Percentiles rank a stretch among this genome's conserved stretches.
phyloP scores from a whole-genome alignment of 2,329 filamentous ascomycete species.

The Aspergillus bombycis region DNA sequence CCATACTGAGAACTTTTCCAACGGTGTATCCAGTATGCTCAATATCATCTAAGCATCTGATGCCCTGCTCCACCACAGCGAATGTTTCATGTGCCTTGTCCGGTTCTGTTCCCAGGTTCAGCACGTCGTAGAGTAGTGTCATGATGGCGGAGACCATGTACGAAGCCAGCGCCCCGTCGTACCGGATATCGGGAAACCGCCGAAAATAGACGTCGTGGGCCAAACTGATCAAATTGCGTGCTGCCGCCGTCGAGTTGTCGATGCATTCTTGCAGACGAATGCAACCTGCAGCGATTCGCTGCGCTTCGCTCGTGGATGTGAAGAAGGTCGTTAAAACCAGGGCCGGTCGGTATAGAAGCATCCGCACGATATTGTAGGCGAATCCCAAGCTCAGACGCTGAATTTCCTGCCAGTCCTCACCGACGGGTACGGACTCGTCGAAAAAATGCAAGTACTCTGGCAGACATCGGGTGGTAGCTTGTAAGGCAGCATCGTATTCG shows the following conservation, averaged over 20 bases:
- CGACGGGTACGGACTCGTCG: slow-evolving; percentile 13
- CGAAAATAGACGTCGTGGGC: slow-evolving; percentile 17
- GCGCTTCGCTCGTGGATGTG: slow-evolving; percentile 9
- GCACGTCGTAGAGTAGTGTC: slow-evolving; percentile 18
- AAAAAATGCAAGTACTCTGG: slow-evolving; percentile 19
- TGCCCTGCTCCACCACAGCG: slow-evolving; percentile 16
- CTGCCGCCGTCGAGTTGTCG: slow-evolving; percentile 11
- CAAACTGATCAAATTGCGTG: slow-evolving; percentile 14
- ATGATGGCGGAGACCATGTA: slow-evolving; percentile 15
- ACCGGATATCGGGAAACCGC: slow-evolving; percentile 16
- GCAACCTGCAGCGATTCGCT: slow-evolving; percentile 7
- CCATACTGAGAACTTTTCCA: slow-evolving; percentile 18
- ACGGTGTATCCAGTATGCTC: slow-evolving; percentile 18
- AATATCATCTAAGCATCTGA: slow-evolving; percentile 20
- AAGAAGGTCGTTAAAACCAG: slow-evolving; percentile 18
- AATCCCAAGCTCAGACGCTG: slow-evolving; percentile 16
- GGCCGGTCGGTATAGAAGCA: slow-evolving; percentile 16
- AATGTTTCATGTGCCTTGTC: slow-evolving; percentile 16
- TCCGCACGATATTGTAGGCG: slow-evolving; percentile 13
- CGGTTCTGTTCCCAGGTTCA: slow-evolving; percentile 8
- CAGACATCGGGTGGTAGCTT: slow-evolving; percentile 9
- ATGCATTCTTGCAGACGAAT: slow-evolving; percentile 12
- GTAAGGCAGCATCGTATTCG: slow-evolving; percentile 15
- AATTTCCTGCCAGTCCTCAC: slow-evolving; percentile 19
- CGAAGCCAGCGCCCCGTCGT: slow-evolving; percentile 14